Conservation (phyloP, 192 early-diverging fungal genomes). For the Chytriomyces hyalinus region DNA sequence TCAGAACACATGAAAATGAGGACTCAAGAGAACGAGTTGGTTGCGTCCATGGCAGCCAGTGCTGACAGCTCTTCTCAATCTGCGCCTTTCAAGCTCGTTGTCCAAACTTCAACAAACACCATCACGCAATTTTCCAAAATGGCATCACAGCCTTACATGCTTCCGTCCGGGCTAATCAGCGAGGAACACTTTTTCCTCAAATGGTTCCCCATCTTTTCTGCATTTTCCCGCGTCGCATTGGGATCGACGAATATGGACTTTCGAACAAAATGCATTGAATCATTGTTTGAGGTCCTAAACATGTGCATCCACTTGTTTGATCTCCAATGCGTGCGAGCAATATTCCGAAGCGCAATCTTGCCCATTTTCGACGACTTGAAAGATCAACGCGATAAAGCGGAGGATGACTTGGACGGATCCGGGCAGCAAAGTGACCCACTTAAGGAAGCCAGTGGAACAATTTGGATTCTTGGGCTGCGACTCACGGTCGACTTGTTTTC, state of each 20-base stretch:
- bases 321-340: slow-evolving; percentile 52
- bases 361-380: slow-evolving; percentile 64
- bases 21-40: not conserved
- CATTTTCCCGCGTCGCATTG: slow-evolving; percentile 56
- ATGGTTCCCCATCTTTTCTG: slow-evolving; percentile 65
- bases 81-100: slow-evolving; percentile 11
- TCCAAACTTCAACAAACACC: slow-evolving; percentile 5
- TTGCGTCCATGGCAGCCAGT: not conserved
- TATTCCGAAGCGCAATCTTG: slow-evolving; percentile 53
- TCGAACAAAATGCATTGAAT: slow-evolving; percentile 50
- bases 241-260: slow-evolving; percentile 50
- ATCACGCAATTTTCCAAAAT: slow-evolving; percentile 10
- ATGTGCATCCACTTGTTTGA: slow-evolving; percentile 52
- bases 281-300: slow-evolving; percentile 56
- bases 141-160: slow-evolving; percentile 47
- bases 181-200: slow-evolving; percentile 64
- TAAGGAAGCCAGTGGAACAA: slow-evolving; percentile 49
- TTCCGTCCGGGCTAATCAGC: slow-evolving; percentile 46
- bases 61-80: not conserved
- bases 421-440: not conserved
- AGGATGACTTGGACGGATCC: not conserved
- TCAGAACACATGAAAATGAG: slow-evolving; percentile 16
- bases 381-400: slow-evolving; percentile 35
- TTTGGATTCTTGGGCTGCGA: slow-evolving; percentile 57
- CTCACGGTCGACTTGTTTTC: slow-evolving; percentile 52